Evolutionary conservation across 208 protist genomes (phyloP).

Genomic region (Acanthamoeba quina): DNA sequence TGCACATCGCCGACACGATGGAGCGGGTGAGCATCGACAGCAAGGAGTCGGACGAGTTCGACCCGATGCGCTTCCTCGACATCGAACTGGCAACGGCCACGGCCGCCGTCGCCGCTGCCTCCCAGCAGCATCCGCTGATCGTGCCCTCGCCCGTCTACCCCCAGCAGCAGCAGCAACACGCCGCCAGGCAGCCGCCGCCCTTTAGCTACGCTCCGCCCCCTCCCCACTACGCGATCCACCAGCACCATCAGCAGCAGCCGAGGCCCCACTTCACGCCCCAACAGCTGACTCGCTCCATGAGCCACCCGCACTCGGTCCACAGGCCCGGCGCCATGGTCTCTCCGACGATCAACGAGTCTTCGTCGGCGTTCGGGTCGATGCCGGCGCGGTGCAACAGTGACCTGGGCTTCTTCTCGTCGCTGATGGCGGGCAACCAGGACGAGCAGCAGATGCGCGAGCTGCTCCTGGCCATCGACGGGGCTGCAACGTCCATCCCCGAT

Average conservation of each 20-base stretch:
- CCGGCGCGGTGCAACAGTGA: neutral
- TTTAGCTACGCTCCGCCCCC: too few relatives aligned
- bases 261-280: neutral
- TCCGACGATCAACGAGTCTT: neutral
- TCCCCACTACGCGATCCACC: too few relatives aligned
- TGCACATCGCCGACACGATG: conserved; percentile 60
- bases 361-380: neutral
- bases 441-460: conserved; percentile 8
- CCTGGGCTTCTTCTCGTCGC: conserved; percentile 1
- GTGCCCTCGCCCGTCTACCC: neutral
- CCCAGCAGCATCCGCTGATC: neutral
- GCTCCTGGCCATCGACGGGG: neutral
- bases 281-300: neutral
- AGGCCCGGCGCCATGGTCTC: neutral
- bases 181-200: too few relatives aligned
- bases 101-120: neutral
- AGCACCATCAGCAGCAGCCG: neutral
- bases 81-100: neutral
- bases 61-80: conserved; percentile 42
- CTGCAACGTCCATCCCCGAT: neutral
- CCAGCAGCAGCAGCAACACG: too few relatives aligned
- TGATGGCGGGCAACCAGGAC: neutral
- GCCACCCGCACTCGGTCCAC: neutral
- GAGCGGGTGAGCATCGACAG: conserved; percentile 32
- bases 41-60: conserved; percentile 22